Evolutionary conservation across 768 basidiomycete genomes (phyloP).

Genomic region (Crepidotus variabilis): DNA sequence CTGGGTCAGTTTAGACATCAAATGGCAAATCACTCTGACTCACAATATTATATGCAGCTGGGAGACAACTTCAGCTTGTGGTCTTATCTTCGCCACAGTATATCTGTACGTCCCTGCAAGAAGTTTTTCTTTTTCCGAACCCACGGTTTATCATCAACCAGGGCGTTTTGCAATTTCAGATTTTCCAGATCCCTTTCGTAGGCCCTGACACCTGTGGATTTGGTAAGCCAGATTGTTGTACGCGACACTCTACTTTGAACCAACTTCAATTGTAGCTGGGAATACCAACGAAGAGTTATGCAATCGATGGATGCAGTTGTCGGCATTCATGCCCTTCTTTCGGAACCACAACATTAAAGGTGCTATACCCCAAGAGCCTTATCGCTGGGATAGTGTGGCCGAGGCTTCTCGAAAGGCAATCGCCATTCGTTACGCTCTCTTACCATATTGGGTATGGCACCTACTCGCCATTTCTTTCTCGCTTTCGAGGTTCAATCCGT

Average conservation of each 20-base stretch:
- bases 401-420: constrained; percentile 71
- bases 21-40: constrained; percentile 7
- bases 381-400: constrained; percentile 77
- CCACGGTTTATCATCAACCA: constrained; percentile 26
- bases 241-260: constrained; percentile 4
- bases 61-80: constrained; percentile 79
- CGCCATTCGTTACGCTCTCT: constrained; percentile 60
- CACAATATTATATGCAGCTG: constrained; percentile 35
- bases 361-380: constrained; percentile 76
- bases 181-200: constrained; percentile 84
- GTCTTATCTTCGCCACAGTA: constrained; percentile 65
- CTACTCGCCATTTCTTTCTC: background rate
- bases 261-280: constrained; percentile 26
- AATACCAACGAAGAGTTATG: constrained; percentile 82
- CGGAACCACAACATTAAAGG: constrained; percentile 71
- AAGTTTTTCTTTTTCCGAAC: constrained; percentile 2
- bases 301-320: constrained; percentile 84
- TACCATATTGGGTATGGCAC: constrained; percentile 71
- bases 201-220: constrained; percentile 78
- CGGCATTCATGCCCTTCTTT: constrained; percentile 80
- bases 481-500: background rate
- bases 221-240: constrained; percentile 28
- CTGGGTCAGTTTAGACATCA: constrained; percentile 43
- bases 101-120: constrained; percentile 31
- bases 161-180: constrained; percentile 80